Percentiles rank a stretch among this genome's conserved stretches.
Evolutionary conservation across 2,329 filamentous ascomycete species (phyloP).

Genomic region (Phialophora chinensis): DNA sequence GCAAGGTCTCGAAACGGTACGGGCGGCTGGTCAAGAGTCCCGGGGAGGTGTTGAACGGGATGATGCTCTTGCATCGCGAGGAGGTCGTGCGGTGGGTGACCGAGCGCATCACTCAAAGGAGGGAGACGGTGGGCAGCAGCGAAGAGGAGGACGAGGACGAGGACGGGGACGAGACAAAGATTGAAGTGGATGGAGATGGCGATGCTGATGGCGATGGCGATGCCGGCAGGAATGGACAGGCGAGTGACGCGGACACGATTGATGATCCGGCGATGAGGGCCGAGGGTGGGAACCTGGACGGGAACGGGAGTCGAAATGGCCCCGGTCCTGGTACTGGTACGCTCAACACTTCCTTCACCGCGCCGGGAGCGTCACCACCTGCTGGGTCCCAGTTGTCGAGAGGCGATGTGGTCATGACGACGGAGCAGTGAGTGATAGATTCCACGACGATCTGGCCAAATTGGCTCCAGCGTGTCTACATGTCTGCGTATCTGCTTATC

Average conservation of each 20-base stretch:
- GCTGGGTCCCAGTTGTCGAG: background rate
- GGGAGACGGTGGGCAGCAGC: conserved; percentile 30
- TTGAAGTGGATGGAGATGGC: background rate
- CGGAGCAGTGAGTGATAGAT: conserved; percentile 22
- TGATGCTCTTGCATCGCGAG: conserved; percentile 60
- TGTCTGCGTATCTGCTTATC: background rate
- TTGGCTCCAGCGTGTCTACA: background rate
- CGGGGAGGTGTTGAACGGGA: conserved; percentile 57
- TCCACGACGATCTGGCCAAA: background rate
- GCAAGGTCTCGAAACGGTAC: conserved; percentile 63
- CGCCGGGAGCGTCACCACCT: background rate
- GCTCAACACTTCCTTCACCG: background rate
- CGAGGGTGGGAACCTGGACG: background rate
- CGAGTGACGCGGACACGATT: conserved; percentile 27
- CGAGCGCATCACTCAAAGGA: conserved; percentile 44
- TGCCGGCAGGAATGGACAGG: conserved; percentile 12
- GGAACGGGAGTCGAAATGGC: background rate
- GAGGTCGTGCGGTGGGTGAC: conserved; percentile 57
- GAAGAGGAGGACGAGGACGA: conserved; percentile 39
- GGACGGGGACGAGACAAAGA: background rate
- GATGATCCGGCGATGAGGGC: conserved; percentile 16
- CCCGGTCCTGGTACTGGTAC: background rate
- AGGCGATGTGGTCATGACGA: conserved; percentile 31
- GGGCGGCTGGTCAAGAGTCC: conserved; percentile 58
- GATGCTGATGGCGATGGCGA: conserved; percentile 1